phyloP scores from a whole-genome alignment of 2,329 filamentous ascomycete species.

The Elsinoe arachidis region DNA sequence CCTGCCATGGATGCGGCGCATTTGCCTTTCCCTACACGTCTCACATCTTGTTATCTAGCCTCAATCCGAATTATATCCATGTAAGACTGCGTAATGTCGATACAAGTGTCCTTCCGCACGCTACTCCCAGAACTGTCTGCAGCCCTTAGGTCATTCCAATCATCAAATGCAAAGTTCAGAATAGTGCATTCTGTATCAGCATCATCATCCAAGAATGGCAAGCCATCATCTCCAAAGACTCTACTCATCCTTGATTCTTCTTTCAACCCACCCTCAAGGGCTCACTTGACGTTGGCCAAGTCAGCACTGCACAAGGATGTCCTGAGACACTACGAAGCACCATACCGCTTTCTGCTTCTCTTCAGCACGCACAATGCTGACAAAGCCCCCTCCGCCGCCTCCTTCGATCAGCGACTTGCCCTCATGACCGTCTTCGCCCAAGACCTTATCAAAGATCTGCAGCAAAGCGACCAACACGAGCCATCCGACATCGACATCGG shows the following conservation, averaged over 20 bases:
- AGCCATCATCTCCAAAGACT: conserved; percentile 28
- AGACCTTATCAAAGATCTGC: conserved; percentile 36
- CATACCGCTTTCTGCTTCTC: conserved; percentile 46
- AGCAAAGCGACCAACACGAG: not conserved
- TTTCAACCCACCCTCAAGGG: conserved; percentile 56
- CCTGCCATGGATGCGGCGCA: no score
- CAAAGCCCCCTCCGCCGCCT: conserved; percentile 57
- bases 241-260: conserved; percentile 58
- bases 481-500: conserved; percentile 50
- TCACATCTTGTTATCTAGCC: conserved; percentile 15
- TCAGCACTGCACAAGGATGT: conserved; percentile 40
- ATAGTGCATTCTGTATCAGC: conserved; percentile 28
- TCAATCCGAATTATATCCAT: conserved; percentile 10
- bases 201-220: conserved; percentile 11
- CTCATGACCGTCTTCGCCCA: conserved; percentile 64
- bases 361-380: conserved; percentile 59
- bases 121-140: conserved; percentile 32
- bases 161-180: conserved; percentile 29
- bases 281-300: conserved; percentile 48
- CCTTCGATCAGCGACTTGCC: conserved; percentile 56
- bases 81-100: not conserved
- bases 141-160: conserved; percentile 36
- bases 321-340: conserved; percentile 27
- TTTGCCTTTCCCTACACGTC: no score
- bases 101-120: conserved; percentile 14